A percentile compares a stretch with the other conserved stretches of the same genome.
phyloP scores from a whole-genome alignment of 306 rosid species.

The Biancaea sappan region DNA sequence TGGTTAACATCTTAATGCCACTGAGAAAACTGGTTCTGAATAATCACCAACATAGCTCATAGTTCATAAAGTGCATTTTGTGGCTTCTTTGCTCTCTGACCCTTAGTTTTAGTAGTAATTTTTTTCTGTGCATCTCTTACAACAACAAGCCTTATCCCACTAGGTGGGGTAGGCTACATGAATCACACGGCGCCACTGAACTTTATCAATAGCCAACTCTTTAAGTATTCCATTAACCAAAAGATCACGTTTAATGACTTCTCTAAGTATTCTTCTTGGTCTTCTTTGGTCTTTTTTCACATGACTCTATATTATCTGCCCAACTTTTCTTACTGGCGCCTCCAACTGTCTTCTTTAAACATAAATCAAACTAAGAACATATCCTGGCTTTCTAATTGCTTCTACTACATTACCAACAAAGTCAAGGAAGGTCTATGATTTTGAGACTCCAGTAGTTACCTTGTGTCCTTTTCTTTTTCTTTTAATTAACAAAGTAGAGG shows the following conservation, averaged over 20 bases:
- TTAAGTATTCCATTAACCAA: too few species aligned
- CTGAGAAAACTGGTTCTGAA: neutral
- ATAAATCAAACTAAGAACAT: too few species aligned
- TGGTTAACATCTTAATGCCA: neutral
- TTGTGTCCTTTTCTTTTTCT: neutral
- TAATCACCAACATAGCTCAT: neutral
- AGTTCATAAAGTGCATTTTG: neutral
- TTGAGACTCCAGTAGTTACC: neutral
- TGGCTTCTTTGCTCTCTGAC: neutral
- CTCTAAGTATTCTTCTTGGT: too few species aligned
- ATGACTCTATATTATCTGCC: too few species aligned
- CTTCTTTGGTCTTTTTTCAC: too few species aligned
- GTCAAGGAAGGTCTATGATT: neutral
- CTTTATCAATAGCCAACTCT: too few species aligned
- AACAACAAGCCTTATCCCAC: too few species aligned
- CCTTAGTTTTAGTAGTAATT: neutral
- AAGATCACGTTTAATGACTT: too few species aligned
- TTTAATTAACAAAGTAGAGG: neutral
- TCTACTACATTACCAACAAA: neutral
- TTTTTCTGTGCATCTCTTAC: neutral
- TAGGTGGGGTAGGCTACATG: too few species aligned
- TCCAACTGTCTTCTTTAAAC: too few species aligned
- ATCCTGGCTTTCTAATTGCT: neutral
- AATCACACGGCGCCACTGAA: too few species aligned
- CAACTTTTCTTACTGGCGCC: too few species aligned